phyloP scores from a whole-genome alignment of 2,329 filamentous ascomycete species.

The Periglandula ipomoeae region DNA sequence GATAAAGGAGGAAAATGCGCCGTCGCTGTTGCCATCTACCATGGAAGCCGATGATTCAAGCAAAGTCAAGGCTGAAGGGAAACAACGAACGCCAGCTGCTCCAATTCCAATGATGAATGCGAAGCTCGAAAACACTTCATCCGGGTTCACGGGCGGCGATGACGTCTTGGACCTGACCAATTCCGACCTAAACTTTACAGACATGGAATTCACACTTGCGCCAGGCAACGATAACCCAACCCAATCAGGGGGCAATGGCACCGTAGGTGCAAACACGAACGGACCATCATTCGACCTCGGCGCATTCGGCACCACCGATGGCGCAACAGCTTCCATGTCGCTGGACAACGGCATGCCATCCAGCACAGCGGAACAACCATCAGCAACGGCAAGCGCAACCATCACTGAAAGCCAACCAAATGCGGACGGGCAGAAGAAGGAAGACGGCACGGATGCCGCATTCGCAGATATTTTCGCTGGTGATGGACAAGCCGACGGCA shows the following conservation, averaged over 20 bases:
- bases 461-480: conserved; percentile 41
- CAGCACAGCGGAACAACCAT: conserved; percentile 13
- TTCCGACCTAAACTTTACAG: conserved; percentile 41
- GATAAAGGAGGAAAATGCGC: conserved; percentile 15
- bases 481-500: conserved; percentile 29
- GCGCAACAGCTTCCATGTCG: conserved; percentile 18
- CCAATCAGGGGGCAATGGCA: conserved; percentile 10
- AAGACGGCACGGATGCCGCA: conserved; percentile 16
- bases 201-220: conserved; percentile 47
- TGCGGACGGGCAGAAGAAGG: conserved; percentile 17
- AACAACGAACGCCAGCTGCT: conserved; percentile 15
- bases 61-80: conserved; percentile 18
- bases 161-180: conserved; percentile 14
- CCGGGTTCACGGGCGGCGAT: conserved; percentile 12
- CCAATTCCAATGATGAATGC: conserved; percentile 20
- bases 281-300: conserved; percentile 37
- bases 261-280: conserved; percentile 12
- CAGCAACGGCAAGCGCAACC: conserved; percentile 7
- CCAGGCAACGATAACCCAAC: conserved; percentile 25
- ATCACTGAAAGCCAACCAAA: conserved; percentile 9
- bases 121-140: conserved; percentile 15
- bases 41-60: not conserved
- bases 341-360: conserved; percentile 22
- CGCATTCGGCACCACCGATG: conserved; percentile 29
- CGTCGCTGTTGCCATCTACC: conserved; percentile 1